These are phyloP conservation scores for Trichoderma orchidacearum DNA, from an alignment of 495 filamentous ascomycete genomes.

Conservation along the genomic window DNA sequence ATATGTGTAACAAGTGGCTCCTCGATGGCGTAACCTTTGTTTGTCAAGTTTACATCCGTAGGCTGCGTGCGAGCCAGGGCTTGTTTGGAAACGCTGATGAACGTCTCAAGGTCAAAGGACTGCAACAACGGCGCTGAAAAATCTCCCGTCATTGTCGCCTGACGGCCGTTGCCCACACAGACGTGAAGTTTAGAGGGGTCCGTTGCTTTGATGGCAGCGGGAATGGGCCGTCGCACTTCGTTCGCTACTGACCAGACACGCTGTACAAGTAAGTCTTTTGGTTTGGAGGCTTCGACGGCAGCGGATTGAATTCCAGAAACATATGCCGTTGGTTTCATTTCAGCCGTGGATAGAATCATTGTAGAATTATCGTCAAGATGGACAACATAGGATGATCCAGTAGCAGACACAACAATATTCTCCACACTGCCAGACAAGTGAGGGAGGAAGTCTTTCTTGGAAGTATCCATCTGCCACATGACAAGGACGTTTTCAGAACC, in stretches of 20 bases:
- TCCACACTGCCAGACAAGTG: constrained; percentile 77
- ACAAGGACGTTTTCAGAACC: constrained; percentile 83
- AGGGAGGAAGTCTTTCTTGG: constrained; percentile 63
- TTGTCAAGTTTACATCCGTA: constrained; percentile 62
- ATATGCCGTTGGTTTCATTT: constrained; percentile 64
- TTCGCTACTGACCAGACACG: constrained; percentile 22
- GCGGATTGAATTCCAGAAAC: constrained; percentile 70
- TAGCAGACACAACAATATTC: constrained; percentile 67
- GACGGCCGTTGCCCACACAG: constrained; percentile 33
- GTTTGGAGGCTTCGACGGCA: constrained; percentile 20
- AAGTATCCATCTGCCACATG: constrained; percentile 90
- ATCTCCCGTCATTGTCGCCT: constrained; percentile 21
- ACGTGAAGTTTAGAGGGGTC: constrained; percentile 27
- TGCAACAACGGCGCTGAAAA: constrained; percentile 43
- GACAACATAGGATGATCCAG: constrained; percentile 65
- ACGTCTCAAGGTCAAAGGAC: constrained; percentile 64
- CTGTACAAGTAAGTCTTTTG: constrained; percentile 25
- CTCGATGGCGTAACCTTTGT: constrained; percentile 48
- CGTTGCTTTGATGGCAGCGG: constrained; percentile 20
- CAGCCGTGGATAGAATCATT: constrained; percentile 78
- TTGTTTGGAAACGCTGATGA: constrained; percentile 65
- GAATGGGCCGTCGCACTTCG: constrained; percentile 15
- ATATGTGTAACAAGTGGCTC: constrained; percentile 66
- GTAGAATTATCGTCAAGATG: constrained; percentile 81
- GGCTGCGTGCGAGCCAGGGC: constrained; percentile 77